These are phyloP conservation scores for Cupressus sempervirens DNA, from an alignment of 75 land plant species.

Conservation along the genomic window DNA sequence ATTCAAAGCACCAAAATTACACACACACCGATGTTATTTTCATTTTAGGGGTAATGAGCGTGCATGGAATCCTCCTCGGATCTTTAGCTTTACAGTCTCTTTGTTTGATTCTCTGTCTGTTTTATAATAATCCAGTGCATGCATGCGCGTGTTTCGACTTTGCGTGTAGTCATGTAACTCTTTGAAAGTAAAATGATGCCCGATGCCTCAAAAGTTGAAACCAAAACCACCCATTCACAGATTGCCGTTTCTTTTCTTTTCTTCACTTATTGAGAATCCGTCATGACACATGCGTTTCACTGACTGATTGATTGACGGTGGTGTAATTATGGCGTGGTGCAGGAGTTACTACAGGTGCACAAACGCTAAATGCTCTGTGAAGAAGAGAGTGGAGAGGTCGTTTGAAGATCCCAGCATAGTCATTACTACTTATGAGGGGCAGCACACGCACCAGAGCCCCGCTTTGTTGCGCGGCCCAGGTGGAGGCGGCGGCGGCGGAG, in stretches of 20 bases:
- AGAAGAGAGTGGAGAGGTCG: slow-evolving; percentile 88
- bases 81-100: background rate
- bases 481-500: background rate
- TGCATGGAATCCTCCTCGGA: slow-evolving; percentile 5
- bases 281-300: background rate
- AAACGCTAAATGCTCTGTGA: slow-evolving; percentile 72
- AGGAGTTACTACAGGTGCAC: slow-evolving; percentile 97
- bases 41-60: background rate
- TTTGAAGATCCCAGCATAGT: slow-evolving; percentile 70
- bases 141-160: background rate
- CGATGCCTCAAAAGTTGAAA: background rate
- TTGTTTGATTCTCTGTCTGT: background rate
- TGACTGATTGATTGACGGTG: background rate
- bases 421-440: slow-evolving; percentile 86
- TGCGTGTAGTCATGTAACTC: background rate
- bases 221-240: background rate
- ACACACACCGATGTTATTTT: background rate
- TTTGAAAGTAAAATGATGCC: background rate
- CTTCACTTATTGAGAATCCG: no score
- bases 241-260: no score
- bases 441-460: slow-evolving; percentile 77
- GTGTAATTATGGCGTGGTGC: slow-evolving; percentile 7
- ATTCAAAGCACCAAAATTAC: no score
- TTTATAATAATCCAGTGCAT: background rate
- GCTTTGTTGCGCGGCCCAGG: slow-evolving; percentile 39